Conservation (phyloP, 768 basidiomycete genomes). For the Auriculariales sp. region DNA sequence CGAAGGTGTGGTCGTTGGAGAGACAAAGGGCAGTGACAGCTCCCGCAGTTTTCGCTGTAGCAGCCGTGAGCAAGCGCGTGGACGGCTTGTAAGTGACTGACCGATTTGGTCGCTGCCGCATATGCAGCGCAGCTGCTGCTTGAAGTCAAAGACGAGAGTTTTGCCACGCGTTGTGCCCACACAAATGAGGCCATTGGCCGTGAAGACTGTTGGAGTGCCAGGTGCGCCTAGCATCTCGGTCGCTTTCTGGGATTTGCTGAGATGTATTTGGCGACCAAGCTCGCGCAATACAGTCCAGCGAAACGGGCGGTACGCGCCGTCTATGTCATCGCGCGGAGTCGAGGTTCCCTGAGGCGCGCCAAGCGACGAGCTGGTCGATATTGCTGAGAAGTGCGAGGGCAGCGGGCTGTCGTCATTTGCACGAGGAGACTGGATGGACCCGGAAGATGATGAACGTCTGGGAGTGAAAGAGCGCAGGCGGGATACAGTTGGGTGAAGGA, state of each 20-base stretch:
- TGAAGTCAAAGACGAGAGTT: constrained; percentile 78
- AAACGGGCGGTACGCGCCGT: constrained; percentile 43
- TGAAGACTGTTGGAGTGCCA: constrained; percentile 66
- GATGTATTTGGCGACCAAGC: constrained; percentile 43
- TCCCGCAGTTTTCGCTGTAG: constrained; percentile 44
- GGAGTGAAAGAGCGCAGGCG: constrained; percentile 61
- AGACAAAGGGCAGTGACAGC: constrained; percentile 80
- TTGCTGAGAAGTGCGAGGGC: constrained; percentile 51
- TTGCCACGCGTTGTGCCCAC: constrained; percentile 73
- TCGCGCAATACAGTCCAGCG: constrained; percentile 57
- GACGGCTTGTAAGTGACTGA: constrained; percentile 18
- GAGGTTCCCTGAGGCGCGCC: constrained; percentile 19
- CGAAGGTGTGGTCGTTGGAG: constrained; percentile 86
- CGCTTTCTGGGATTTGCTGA: constrained; percentile 38
- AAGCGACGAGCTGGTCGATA: constrained; percentile 55
- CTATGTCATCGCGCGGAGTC: constrained; percentile 12
- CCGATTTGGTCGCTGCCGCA: constrained; percentile 60
- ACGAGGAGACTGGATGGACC: constrained; percentile 28
- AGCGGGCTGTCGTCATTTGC: constrained; percentile 35
- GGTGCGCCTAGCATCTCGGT: constrained; percentile 43
- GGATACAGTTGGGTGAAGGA: constrained; percentile 61
- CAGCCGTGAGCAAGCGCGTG: constrained; percentile 1
- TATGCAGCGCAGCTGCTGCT: constrained; percentile 65
- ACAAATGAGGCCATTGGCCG: constrained; percentile 79
- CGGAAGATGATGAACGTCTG: constrained; percentile 27